Percentiles rank a stretch among this genome's conserved stretches.
Evolutionary conservation across 2,329 filamentous ascomycete genomes (phyloP).

Genomic region (Aphanoascus verrucosus): DNA sequence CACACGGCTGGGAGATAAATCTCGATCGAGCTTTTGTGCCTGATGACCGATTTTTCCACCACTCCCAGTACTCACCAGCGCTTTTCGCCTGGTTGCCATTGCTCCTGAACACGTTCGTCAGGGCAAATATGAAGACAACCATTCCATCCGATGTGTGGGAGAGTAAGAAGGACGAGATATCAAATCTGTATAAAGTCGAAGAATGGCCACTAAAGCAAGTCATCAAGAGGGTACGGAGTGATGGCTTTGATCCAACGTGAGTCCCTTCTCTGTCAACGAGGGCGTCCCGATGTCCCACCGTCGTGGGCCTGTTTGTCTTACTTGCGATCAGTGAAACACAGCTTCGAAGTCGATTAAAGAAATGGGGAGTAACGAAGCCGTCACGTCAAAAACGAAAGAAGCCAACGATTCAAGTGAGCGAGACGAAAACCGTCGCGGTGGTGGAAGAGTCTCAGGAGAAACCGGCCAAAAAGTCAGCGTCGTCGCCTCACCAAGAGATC

Average conservation of each 20-base stretch:
- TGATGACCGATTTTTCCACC: neutral
- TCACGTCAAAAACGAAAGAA: constrained; percentile 36
- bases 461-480: neutral
- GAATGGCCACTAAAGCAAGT: constrained; percentile 39
- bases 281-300: neutral
- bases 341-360: constrained; percentile 35
- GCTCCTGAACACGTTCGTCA: neutral
- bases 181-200: constrained; percentile 34
- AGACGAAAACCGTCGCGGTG: neutral
- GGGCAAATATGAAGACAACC: constrained; percentile 30
- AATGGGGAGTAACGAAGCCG: constrained; percentile 38
- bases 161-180: constrained; percentile 34
- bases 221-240: constrained; percentile 35
- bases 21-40: neutral
- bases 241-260: constrained; percentile 36
- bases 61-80: neutral
- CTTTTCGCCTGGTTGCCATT: neutral
- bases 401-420: neutral
- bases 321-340: constrained; percentile 32
- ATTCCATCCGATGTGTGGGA: constrained; percentile 37
- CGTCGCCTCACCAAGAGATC: neutral
- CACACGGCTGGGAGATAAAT: neutral
- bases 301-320: neutral
- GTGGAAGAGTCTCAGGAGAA: neutral
- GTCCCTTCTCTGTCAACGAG: constrained; percentile 11